These are phyloP conservation scores for Camelina hispida DNA, from an alignment of 345 rosid genomes.

Conservation along the genomic window DNA sequence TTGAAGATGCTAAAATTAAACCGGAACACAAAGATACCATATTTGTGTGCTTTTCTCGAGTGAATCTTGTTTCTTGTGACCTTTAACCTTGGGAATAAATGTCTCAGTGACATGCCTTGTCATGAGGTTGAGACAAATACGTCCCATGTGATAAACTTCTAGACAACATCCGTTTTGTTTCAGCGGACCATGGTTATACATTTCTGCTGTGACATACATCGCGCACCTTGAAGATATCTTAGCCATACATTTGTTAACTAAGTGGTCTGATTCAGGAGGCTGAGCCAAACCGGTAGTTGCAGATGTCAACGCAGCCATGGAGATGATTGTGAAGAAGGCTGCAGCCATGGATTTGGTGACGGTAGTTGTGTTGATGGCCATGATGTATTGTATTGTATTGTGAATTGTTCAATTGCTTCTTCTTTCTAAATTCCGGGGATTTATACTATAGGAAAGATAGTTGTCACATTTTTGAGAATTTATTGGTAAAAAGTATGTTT, in stretches of 20 bases:
- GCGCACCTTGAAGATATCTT: conserved; percentile 42
- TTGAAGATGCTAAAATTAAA: neutral
- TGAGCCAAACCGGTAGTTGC: conserved; percentile 26
- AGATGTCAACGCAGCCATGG: conserved; percentile 6
- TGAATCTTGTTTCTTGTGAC: conserved; percentile 2
- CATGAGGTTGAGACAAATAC: conserved; percentile 26
- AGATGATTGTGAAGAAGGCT: conserved; percentile 3
- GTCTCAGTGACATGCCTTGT: conserved; percentile 15
- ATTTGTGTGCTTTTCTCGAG: conserved; percentile 21
- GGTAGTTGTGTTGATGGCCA: conserved; percentile 10
- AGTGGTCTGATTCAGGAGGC: conserved; percentile 22
- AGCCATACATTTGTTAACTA: conserved; percentile 21
- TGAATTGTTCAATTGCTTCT: neutral
- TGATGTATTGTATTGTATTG: neutral
- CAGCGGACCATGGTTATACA: conserved; percentile 29
- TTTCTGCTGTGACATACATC: conserved; percentile 28
- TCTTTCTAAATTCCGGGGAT: neutral
- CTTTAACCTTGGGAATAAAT: conserved; percentile 19
- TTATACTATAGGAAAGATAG: neutral
- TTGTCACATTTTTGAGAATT: neutral
- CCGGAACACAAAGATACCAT: conserved; percentile 41
- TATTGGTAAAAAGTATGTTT: neutral
- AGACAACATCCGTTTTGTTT: conserved; percentile 37
- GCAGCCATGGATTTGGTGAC: conserved; percentile 16
- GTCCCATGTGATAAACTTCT: conserved; percentile 39